Conservation (phyloP, 2,329 filamentous ascomycete genomes). For the Zasmidium angulare region DNA sequence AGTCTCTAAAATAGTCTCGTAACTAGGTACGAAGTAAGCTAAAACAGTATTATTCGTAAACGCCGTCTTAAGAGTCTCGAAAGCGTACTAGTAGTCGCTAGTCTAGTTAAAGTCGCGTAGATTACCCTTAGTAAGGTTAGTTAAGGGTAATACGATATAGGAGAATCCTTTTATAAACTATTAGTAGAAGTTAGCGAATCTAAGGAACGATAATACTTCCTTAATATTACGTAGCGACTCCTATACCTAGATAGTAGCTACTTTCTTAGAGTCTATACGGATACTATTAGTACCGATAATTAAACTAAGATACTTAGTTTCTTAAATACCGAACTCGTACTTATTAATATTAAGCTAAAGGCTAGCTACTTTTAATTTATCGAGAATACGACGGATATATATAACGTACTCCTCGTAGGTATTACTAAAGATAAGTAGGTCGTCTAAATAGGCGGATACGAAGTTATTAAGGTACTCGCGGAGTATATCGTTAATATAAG, state of each 20-base stretch:
- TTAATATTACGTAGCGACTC: no score
- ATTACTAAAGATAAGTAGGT: constrained; percentile 9
- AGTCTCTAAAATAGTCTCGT: neutral
- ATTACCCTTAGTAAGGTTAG: neutral
- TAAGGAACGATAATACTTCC: constrained; percentile 21
- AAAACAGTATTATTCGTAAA: neutral
- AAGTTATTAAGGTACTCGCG: constrained; percentile 7
- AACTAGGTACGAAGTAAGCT: neutral
- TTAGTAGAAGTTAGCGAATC: constrained; percentile 16
- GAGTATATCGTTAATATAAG: constrained; percentile 3
- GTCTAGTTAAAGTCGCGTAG: neutral
- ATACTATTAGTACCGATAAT: no score
- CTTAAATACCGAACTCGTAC: no score
- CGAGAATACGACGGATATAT: constrained; percentile 15
- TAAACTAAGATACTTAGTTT: no score
- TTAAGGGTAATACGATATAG: constrained; percentile 2
- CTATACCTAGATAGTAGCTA: no score
- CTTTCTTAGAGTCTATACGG: no score
- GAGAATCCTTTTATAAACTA: constrained; percentile 23
- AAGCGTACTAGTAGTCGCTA: neutral
- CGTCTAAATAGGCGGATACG: constrained; percentile 4
- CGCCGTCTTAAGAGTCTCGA: neutral
- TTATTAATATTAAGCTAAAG: constrained; percentile 21
- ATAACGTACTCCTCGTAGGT: constrained; percentile 7
- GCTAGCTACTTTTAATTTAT: constrained; percentile 5